Base-by-base conservation (phyloP, 2,329 filamentous ascomycete species). In the Bertia moriformis region DNA sequence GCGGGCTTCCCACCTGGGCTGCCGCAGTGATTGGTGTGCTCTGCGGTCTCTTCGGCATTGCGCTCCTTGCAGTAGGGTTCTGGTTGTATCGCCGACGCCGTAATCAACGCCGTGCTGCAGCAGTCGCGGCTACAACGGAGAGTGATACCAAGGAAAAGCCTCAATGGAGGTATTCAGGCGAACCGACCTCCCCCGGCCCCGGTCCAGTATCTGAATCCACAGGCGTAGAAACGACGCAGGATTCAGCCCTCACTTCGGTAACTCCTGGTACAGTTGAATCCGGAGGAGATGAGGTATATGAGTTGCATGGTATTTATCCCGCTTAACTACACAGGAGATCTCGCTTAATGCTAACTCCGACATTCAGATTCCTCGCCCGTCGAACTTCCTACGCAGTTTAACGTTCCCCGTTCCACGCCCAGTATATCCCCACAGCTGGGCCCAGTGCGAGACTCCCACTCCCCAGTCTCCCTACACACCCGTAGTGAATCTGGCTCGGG, bases 1-100 rank as follows among this genome's bases (percentile, higher is more conserved):
- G 40, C 27, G 45, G 44, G 20, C 48, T 57, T 27, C 52, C 54
- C 3, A 42, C 40, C n/a, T 59, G 55, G 56, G 56, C 54, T 7
- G 54, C 49, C 14, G 54, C 57, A 4, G 49, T 60, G n/a, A 43
- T 55, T 14, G 49, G 51, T 37, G 49, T 54, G 4, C 46, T 52
- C 13, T 44, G 49, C 7, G 51, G 46, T 7, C 40, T 54, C 7
- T 47, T 53, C 14, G 42, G 40, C 19, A 19, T 53, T 35, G 44
- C 46, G 7, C 43, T 48, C 4, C 36, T 45, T 14, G 36, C 52
- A 35, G 43, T 48, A 14, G 41, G 48, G 4, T 32, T 50, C 20
- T 46, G 51, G 38, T 45, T 53, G 7, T 40, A 48, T 18, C 47
- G 47, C 18, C 48, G 52, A 12, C 18, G 43, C 17, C 32, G 32